Conservation (phyloP, 768 basidiomycete genomes). For the Xanthoconium purpureum region DNA sequence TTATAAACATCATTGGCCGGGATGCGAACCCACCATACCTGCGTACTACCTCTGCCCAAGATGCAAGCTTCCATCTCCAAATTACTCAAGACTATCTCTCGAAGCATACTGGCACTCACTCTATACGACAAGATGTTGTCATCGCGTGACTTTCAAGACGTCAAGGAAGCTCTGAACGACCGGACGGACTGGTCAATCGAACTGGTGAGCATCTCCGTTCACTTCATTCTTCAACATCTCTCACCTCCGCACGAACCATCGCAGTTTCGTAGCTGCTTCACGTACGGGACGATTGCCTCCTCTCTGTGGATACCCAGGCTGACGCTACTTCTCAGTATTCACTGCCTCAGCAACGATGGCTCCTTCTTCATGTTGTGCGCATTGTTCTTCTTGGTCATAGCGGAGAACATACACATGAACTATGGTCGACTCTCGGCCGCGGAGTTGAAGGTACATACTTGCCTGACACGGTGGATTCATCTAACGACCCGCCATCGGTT, state of each 20-base stretch:
- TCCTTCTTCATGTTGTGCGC: slow-evolving; percentile 11
- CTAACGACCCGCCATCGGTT: not conserved
- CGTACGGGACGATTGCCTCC: slow-evolving; percentile 1
- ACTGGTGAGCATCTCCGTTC: slow-evolving; percentile 8
- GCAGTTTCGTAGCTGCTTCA: slow-evolving; percentile 15
- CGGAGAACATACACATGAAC: not conserved
- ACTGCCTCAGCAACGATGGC: slow-evolving; percentile 3
- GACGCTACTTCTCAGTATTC: slow-evolving; percentile 15
- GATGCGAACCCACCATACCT: too few species aligned
- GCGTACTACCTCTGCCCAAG: too few species aligned
- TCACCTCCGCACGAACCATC: not conserved
- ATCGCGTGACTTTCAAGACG: slow-evolving; percentile 22
- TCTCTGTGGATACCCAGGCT: not conserved
- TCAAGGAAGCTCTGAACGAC: slow-evolving; percentile 15
- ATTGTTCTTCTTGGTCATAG: not conserved
- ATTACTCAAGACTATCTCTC: not conserved
- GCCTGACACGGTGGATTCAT: not conserved
- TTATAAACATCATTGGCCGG: too few species aligned
- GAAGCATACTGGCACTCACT: slow-evolving; percentile 7
- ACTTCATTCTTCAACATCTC: not conserved
- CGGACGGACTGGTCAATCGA: slow-evolving; percentile 23
- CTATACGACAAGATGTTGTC: slow-evolving; percentile 16
- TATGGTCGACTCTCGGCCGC: not conserved
- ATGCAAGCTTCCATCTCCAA: slow-evolving; percentile 11
- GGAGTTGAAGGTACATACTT: not conserved